Percentiles rank a stretch among this genome's conserved stretches.
Evolutionary conservation across 2,329 filamentous ascomycete genomes (phyloP).

Genomic region (Dactylellina cionopaga): DNA sequence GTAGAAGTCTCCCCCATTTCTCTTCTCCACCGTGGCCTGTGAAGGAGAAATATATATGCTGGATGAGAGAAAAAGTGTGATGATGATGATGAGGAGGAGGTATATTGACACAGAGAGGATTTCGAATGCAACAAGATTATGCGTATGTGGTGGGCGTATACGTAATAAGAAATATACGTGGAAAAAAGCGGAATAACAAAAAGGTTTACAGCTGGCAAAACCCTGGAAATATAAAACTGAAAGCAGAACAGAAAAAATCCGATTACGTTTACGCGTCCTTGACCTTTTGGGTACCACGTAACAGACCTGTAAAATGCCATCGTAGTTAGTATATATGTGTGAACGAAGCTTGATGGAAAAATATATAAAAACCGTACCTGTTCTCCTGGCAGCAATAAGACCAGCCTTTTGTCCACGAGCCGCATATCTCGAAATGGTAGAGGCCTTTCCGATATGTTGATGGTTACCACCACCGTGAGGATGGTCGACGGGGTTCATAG

Average conservation of each 20-base stretch:
- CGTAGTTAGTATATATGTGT: constrained; percentile 5
- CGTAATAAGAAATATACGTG: background rate
- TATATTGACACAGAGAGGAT: constrained; percentile 35
- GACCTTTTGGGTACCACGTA: constrained; percentile 99
- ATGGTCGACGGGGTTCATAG: constrained; percentile 99
- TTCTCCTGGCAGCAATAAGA: constrained; percentile 97
- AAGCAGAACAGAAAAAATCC: constrained; percentile 24
- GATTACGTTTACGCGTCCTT: constrained; percentile 76
- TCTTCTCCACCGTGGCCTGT: constrained; percentile 13
- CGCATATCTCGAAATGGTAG: constrained; percentile 98
- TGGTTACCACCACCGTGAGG: constrained; percentile 99
- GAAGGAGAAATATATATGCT: background rate
- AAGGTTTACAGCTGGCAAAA: constrained; percentile 16
- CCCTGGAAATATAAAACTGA: constrained; percentile 33
- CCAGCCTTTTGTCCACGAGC: constrained; percentile 99
- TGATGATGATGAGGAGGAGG: too few relatives aligned
- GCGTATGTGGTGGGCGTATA: constrained; percentile 1
- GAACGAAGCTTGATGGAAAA: background rate
- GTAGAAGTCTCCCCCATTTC: too few relatives aligned
- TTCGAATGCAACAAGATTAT: constrained; percentile 38
- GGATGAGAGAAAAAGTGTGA: background rate
- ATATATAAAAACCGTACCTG: constrained; percentile 66
- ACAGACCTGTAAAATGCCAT: constrained; percentile 68
- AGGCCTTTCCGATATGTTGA: constrained; percentile 99
- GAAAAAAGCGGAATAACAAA: constrained; percentile 5